Conservation (phyloP, 371 early-diverging fungal species). For the Chytridium lagenaria region DNA sequence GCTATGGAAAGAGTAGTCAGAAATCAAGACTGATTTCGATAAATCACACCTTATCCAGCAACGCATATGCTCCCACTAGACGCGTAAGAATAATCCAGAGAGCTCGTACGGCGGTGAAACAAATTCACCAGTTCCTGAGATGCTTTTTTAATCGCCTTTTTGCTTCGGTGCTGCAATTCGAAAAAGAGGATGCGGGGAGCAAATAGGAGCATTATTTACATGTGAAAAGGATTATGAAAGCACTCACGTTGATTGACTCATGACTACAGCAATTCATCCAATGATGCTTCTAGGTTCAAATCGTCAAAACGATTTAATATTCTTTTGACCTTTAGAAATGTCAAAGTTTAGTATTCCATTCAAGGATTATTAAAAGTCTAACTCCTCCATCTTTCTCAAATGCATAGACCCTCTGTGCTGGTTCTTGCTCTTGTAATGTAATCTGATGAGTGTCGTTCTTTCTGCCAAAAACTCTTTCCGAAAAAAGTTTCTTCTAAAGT, state of each 20-base stretch:
- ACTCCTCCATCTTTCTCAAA: conserved; percentile 51
- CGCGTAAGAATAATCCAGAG: not conserved
- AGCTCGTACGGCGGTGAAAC: not conserved
- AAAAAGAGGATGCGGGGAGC: no score
- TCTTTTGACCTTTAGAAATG: conserved; percentile 1
- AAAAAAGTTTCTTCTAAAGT: not conserved
- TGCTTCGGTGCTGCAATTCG: conserved; percentile 1
- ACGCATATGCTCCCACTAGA: not conserved
- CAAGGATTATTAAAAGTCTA: conserved; percentile 14
- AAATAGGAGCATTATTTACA: no score
- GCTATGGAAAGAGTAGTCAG: not conserved
- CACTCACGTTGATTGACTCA: not conserved
- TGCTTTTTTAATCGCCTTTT: conserved; percentile 11
- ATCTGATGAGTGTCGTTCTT: conserved; percentile 41
- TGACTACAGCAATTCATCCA: not conserved
- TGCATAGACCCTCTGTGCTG: conserved; percentile 51
- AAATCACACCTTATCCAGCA: not conserved
- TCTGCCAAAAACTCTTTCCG: conserved; percentile 50
- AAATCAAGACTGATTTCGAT: not conserved
- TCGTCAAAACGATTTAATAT: conserved; percentile 8
- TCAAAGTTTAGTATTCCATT: not conserved
- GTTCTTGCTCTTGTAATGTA: conserved; percentile 58
- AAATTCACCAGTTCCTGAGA: not conserved
- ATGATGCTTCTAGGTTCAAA: not conserved
- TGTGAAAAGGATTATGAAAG: no score